Conservation (phyloP, 371 early-diverging fungal species). For the Mucor piriformis region DNA sequence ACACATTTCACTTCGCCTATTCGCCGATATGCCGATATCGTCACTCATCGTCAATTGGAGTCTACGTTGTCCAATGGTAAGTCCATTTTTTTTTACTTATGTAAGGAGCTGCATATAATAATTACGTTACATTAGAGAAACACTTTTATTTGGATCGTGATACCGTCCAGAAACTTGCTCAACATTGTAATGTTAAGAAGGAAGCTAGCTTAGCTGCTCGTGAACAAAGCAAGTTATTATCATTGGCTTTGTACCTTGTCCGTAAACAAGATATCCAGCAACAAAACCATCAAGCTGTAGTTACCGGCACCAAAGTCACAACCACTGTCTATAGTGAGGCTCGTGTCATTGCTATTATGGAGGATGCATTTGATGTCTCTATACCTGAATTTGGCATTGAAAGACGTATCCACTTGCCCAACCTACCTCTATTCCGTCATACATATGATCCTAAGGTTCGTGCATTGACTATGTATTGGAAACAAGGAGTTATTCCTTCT, state of each 20-base stretch:
- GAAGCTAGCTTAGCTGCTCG: constrained; percentile 69
- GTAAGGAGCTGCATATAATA: not conserved
- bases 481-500: constrained; percentile 44
- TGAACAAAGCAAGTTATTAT: constrained; percentile 70
- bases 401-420: constrained; percentile 51
- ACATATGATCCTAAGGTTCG: constrained; percentile 42
- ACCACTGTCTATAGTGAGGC: constrained; percentile 42
- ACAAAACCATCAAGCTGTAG: constrained; percentile 10
- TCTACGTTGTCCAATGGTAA: constrained; percentile 27
- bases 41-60: constrained; percentile 87
- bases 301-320: constrained; percentile 18
- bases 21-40: constrained; percentile 91
- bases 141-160: constrained; percentile 59
- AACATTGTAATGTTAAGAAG: constrained; percentile 79
- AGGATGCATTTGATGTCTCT: constrained; percentile 62
- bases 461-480: constrained; percentile 61
- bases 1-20: constrained; percentile 95
- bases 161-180: constrained; percentile 58
- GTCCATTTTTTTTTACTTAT: too few relatives aligned
- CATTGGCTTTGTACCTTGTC: constrained; percentile 59
- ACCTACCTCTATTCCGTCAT: constrained; percentile 41
- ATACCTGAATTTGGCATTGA: constrained; percentile 66
- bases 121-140: constrained; percentile 33
- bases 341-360: constrained; percentile 48
- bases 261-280: constrained; percentile 19